Conservation (phyloP, 2,329 filamentous ascomycete species). For the Fusarium mangiferae region DNA sequence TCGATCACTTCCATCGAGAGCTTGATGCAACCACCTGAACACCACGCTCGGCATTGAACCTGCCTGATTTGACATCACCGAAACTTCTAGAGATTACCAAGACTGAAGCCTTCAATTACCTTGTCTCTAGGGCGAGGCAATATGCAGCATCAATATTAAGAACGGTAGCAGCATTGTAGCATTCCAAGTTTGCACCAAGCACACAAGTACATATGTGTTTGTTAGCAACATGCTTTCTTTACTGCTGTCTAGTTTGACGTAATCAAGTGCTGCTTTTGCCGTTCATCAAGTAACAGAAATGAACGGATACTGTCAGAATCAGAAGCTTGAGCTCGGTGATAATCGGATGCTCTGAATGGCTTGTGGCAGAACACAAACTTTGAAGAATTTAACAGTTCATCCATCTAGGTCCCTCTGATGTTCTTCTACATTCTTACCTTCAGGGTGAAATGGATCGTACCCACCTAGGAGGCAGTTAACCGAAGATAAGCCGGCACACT, state of each 20-base stretch:
- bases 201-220: neutral
- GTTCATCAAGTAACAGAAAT: neutral
- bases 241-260: neutral
- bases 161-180: neutral
- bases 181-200: neutral
- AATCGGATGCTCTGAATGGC: neutral
- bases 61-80: constrained; percentile 22
- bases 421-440: too few relatives aligned
- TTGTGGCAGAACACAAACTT: neutral
- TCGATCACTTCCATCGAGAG: neutral
- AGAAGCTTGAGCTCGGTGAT: neutral
- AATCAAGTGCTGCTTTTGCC: neutral
- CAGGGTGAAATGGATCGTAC: neutral
- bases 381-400: neutral
- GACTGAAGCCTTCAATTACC: neutral
- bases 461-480: neutral
- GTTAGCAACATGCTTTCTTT: too few relatives aligned
- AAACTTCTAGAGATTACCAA: constrained; percentile 18
- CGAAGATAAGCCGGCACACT: constrained; percentile 21
- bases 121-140: neutral
- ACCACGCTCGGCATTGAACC: constrained; percentile 1
- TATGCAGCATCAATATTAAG: neutral
- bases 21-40: constrained; percentile 15
- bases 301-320: neutral
- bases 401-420: neutral